Conservation (phyloP, 2,329 filamentous ascomycete genomes). For the Clonostachys byssicola region DNA sequence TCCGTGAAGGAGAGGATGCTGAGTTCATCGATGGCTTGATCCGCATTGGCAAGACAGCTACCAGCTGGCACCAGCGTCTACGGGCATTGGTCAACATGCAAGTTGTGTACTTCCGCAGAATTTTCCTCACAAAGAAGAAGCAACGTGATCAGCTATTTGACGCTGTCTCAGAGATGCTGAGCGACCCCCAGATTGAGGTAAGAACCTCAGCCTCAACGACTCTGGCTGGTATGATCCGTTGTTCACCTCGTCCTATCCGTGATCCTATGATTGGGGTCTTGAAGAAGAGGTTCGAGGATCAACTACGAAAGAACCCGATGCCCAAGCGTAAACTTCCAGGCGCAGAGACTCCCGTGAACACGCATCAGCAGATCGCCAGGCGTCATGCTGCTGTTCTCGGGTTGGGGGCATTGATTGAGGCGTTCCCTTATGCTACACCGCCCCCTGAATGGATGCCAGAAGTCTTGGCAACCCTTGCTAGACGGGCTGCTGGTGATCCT, state of each 20-base stretch:
- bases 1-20: constrained; percentile 79
- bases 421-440: constrained; percentile 92
- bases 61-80: constrained; percentile 93
- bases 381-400: constrained; percentile 91
- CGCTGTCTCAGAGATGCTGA: constrained; percentile 93
- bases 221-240: constrained; percentile 95
- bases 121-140: constrained; percentile 75
- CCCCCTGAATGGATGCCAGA: constrained; percentile 93
- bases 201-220: constrained; percentile 90
- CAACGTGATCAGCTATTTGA: constrained; percentile 81
- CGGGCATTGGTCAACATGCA: constrained; percentile 97
- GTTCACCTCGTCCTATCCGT: constrained; percentile 78
- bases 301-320: constrained; percentile 80
- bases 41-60: constrained; percentile 76
- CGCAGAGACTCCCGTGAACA: constrained; percentile 66
- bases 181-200: constrained; percentile 88
- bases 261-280: constrained; percentile 72
- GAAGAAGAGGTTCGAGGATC: constrained; percentile 72
- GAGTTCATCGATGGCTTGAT: constrained; percentile 84
- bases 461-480: constrained; percentile 79
- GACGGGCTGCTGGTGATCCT: constrained; percentile 80
- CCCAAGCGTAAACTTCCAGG: constrained; percentile 65
- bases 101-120: constrained; percentile 93
- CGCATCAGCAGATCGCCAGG: constrained; percentile 72
- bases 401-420: constrained; percentile 85